These are phyloP conservation scores for Epichloe scottii DNA, from an alignment of 2,329 filamentous ascomycete species.

Conservation along the genomic window DNA sequence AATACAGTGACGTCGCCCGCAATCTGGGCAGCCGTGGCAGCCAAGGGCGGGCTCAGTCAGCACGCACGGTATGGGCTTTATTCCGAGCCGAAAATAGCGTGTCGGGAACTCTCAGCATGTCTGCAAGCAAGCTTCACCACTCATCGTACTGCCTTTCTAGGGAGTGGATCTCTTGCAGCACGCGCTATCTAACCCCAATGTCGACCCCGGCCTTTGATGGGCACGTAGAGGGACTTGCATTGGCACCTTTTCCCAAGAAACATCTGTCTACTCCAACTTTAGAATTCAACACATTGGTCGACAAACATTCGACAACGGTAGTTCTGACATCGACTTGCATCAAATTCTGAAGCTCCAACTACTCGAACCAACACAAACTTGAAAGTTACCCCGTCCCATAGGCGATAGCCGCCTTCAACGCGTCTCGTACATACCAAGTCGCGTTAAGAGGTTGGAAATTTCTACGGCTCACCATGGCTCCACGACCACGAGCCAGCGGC, in stretches of 20 bases:
- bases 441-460: conserved; percentile 35
- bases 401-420: conserved; percentile 19
- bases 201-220: conserved; percentile 16
- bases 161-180: conserved; percentile 13
- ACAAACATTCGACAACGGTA: conserved; percentile 5
- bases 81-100: not conserved
- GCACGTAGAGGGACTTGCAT: conserved; percentile 23
- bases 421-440: conserved; percentile 34
- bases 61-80: not conserved
- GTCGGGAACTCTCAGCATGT: not conserved
- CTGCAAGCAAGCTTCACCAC: not conserved
- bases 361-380: not conserved
- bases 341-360: too few relatives aligned
- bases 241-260: conserved; percentile 18
- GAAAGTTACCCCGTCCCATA: not conserved
- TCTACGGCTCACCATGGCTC: conserved; percentile 34
- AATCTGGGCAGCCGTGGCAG: not conserved
- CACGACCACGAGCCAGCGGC: conserved; percentile 39
- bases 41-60: too few relatives aligned
- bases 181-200: conserved; percentile 23
- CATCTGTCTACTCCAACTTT: conserved; percentile 14
- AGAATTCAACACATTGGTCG: conserved; percentile 5
- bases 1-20: not conserved
- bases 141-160: conserved; percentile 2
- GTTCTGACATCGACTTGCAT: not conserved